phyloP scores from a whole-genome alignment of 1,284 basidiomycete species.

The Ceratobasidium sp. region DNA sequence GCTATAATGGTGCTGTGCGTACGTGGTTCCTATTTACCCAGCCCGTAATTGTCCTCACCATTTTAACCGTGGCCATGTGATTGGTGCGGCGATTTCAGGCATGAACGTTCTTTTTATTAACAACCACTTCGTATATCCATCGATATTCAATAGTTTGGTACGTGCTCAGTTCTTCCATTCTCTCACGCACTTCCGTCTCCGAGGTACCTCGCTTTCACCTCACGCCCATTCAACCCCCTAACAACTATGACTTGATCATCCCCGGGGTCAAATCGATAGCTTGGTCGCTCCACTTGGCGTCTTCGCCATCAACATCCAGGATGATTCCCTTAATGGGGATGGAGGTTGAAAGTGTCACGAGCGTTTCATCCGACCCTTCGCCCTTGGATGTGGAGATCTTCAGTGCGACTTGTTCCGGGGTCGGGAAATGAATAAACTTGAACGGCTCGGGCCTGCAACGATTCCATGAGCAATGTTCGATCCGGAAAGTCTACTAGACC shows the following conservation, averaged over 20 bases:
- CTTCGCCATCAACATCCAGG: conserved; percentile 73
- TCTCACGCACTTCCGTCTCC: conserved; percentile 72
- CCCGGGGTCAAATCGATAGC: conserved; percentile 85
- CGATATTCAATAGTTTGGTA: conserved; percentile 8
- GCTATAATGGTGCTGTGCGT: conserved; percentile 12
- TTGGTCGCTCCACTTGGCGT: conserved; percentile 82
- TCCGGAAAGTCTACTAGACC: conserved; percentile 38
- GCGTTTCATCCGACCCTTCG: conserved; percentile 61
- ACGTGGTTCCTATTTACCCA: conserved; percentile 24
- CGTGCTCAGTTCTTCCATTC: conserved; percentile 10
- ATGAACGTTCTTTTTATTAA: neutral
- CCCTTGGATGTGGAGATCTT: conserved; percentile 50
- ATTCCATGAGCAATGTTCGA: neutral
- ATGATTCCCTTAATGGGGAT: conserved; percentile 86
- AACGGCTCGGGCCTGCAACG: conserved; percentile 82
- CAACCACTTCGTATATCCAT: conserved; percentile 8
- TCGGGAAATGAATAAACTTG: conserved; percentile 85
- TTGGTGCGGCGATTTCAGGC: neutral
- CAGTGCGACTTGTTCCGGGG: conserved; percentile 63
- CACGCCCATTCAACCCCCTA: conserved; percentile 67
- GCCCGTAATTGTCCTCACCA: conserved; percentile 1
- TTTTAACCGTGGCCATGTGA: too few relatives aligned
- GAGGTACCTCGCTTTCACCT: conserved; percentile 66
- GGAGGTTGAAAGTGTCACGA: conserved; percentile 61
- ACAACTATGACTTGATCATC: conserved; percentile 70